Conservation (phyloP, 1,284 basidiomycete species). For the Quambalaria eucalypti region DNA sequence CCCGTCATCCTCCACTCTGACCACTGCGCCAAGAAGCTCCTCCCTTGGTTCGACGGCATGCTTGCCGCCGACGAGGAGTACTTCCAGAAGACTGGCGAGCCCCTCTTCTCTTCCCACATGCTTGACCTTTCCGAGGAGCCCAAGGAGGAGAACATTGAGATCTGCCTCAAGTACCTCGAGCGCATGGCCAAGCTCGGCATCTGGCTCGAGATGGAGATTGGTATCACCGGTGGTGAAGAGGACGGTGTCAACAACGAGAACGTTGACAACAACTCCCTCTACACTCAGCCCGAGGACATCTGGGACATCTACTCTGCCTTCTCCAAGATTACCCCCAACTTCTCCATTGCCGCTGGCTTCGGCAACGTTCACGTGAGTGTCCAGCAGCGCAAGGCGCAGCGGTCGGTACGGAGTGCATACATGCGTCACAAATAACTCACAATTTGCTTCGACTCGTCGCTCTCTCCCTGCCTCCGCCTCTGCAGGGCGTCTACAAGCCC, state of each 20-base stretch:
- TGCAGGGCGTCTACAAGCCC: slow-evolving; percentile 47
- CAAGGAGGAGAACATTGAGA: slow-evolving; percentile 93
- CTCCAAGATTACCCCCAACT: slow-evolving; percentile 78
- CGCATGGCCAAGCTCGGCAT: slow-evolving; percentile 71
- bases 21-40: slow-evolving; percentile 96
- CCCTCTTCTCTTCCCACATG: slow-evolving; percentile 96
- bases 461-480: background rate
- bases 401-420: background rate
- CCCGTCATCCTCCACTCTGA: slow-evolving; percentile 98
- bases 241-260: slow-evolving; percentile 72
- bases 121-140: slow-evolving; percentile 96
- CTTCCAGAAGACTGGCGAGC: slow-evolving; percentile 75
- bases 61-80: slow-evolving; percentile 90
- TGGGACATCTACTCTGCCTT: slow-evolving; percentile 83
- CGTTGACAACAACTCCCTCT: slow-evolving; percentile 85
- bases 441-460: background rate
- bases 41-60: slow-evolving; percentile 99
- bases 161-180: slow-evolving; percentile 87
- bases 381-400: background rate
- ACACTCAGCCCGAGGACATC: slow-evolving; percentile 90
- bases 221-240: slow-evolving; percentile 98
- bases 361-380: slow-evolving; percentile 95
- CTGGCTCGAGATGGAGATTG: slow-evolving; percentile 99
- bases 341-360: slow-evolving; percentile 92
- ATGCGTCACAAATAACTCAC: background rate